phyloP scores from a whole-genome alignment of 1,284 basidiomycete species.

The Termitomyces sp. region DNA sequence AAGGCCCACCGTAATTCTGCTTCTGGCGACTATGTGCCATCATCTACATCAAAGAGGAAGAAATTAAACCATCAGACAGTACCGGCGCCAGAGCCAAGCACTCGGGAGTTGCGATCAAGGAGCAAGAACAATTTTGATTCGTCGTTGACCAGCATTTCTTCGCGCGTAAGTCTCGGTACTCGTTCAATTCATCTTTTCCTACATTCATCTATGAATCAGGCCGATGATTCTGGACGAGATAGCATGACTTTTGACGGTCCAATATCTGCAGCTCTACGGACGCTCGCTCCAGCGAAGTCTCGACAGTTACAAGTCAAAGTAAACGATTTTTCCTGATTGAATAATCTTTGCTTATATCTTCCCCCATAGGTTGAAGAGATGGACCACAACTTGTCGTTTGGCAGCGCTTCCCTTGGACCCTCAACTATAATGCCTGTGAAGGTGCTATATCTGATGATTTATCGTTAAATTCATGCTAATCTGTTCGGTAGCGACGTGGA shows the following conservation, averaged over 20 bases:
- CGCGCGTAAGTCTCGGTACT: constrained; percentile 19
- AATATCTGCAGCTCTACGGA: constrained; percentile 12
- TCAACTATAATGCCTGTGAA: constrained; percentile 17
- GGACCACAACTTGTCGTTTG: constrained; percentile 22
- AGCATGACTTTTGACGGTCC: constrained; percentile 15
- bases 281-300: constrained; percentile 13
- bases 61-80: constrained; percentile 22
- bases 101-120: constrained; percentile 34
- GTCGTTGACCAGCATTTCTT: constrained; percentile 27
- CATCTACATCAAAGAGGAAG: constrained; percentile 30
- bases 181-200: background rate
- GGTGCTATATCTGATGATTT: constrained; percentile 4
- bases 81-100: constrained; percentile 25
- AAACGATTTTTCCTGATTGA: background rate
- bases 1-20: constrained; percentile 12
- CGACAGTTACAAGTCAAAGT: constrained; percentile 31
- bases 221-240: constrained; percentile 21
- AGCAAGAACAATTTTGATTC: constrained; percentile 30
- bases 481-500: constrained; percentile 4
- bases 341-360: constrained; percentile 3
- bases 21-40: constrained; percentile 21
- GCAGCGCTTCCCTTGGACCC: constrained; percentile 18
- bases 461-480: background rate
- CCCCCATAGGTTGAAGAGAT: constrained; percentile 30
- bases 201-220: constrained; percentile 21